Evolutionary conservation across 73 alveolate species (phyloP), one percentile per base, ranked within the genome.

Genomic region (Paramecium pentaurelia): DNA sequence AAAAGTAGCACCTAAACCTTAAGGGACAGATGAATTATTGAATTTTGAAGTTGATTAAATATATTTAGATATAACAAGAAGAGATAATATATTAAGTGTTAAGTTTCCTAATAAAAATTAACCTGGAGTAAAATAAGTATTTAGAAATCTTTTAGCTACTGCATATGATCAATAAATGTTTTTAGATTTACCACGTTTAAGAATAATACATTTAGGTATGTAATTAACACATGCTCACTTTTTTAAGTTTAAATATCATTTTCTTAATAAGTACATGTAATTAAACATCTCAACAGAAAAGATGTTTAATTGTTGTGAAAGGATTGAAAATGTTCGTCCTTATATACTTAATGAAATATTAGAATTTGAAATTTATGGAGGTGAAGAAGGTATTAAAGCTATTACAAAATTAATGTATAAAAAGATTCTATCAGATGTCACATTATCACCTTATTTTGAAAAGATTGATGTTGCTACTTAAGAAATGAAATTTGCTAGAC

Each of bases 271-370:
- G 16, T 45, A 27, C 58, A 45, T 80, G 71, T 20, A 40, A 20
- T 32, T 80, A 25, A 49, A 49, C 28, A 47, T 80, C 3, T 18
- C 71, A 1, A 40, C 71, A 3, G 91, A 80, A 49, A 80, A 80
- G 30, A 16, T 80, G 73, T 80, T 80, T 14, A 80, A 80, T 25
- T 25, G 71, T 27, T 80, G 91, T 80, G 91, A 80, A 80, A n/a
- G 91, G 20, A 45, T 80, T 20, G 91, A 80, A 49, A 45, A 45
- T 47, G n/a, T 32, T 22, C 71, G 91, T 8, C 91, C 91, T 14
- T 80, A 44, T 3, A 80, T 80, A 8, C 51, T 80, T 18, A 80
- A 49, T 44, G 91, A 80, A 49, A 44, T 14, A 27, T 16, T 47
- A 22, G 77, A 80, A 27, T 49, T 18, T 49, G 75, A 80, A 20